A percentile compares a stretch with the other conserved stretches of the same genome.
Conservation (phyloP, 2,329 filamentous ascomycete species). For the Colletotrichum sp. region DNA sequence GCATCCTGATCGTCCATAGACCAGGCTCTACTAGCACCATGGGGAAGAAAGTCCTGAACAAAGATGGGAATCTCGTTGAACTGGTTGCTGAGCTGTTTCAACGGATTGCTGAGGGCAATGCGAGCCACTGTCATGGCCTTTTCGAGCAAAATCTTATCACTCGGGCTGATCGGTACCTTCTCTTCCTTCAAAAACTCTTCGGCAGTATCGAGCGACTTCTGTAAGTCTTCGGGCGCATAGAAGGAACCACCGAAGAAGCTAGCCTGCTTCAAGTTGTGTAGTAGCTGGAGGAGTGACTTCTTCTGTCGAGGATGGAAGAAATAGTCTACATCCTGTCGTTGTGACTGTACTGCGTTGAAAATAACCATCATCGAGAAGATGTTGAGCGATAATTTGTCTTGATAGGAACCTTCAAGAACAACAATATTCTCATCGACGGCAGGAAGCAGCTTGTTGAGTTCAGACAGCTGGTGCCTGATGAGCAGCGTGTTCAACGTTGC, state of each 20-base stretch:
- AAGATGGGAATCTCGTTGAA: conserved; percentile 82
- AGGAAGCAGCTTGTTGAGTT: conserved; percentile 74
- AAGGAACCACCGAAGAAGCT: conserved; percentile 87
- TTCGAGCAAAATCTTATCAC: conserved; percentile 66
- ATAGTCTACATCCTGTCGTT: conserved; percentile 83
- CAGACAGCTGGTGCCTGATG: conserved; percentile 77
- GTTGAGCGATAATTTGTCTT: conserved; percentile 84
- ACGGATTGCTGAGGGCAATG: conserved; percentile 60
- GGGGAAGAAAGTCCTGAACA: conserved; percentile 67
- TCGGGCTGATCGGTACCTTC: conserved; percentile 59
- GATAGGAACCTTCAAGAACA: conserved; percentile 79
- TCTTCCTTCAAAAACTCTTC: conserved; percentile 70
- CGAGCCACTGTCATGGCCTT: conserved; percentile 72
- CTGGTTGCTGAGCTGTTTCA: conserved; percentile 71
- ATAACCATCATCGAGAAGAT: conserved; percentile 85
- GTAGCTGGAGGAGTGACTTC: conserved; percentile 69
- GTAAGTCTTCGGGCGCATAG: conserved; percentile 68
- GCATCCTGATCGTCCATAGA: conserved; percentile 63
- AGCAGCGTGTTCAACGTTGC: conserved; percentile 80
- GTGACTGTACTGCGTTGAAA: conserved; percentile 87
- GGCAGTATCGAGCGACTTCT: conserved; percentile 68
- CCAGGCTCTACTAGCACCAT: conserved; percentile 66
- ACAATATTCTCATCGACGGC: conserved; percentile 74
- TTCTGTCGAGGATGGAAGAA: conserved; percentile 82
- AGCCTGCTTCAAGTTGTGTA: conserved; percentile 81